Conservation (phyloP, 257 asterid genomes). For the Knoxia roxburghii region DNA sequence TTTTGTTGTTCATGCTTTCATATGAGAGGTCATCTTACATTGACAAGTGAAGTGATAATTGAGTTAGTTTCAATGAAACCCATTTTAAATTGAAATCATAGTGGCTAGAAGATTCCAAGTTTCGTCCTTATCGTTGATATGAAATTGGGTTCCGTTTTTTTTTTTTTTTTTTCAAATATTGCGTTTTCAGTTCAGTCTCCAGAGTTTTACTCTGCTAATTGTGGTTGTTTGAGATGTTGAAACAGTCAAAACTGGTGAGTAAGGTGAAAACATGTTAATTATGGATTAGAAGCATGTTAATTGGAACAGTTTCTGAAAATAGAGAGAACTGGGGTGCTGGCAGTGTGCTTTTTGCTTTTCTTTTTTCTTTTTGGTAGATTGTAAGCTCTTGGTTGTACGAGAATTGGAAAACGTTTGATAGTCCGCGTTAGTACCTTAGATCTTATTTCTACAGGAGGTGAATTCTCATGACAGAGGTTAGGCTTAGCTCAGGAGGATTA, state of each 20-base stretch:
- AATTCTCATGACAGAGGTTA: background rate
- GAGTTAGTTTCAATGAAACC: background rate
- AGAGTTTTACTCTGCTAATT: background rate
- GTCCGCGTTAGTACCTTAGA: background rate
- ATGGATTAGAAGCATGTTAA: background rate
- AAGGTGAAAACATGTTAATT: background rate
- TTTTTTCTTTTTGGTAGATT: background rate
- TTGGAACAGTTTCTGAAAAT: background rate
- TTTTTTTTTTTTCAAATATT: background rate
- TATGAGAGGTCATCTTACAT: background rate
- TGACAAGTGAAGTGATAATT: background rate
- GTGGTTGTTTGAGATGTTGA: background rate
- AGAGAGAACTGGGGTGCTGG: background rate
- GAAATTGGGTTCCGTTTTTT: background rate
- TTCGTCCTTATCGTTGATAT: constrained; percentile 1
- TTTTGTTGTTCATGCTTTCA: background rate
- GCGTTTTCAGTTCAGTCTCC: background rate
- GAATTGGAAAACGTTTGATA: background rate
- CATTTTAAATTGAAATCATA: background rate
- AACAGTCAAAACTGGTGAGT: background rate
- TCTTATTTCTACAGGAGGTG: too few relatives aligned
- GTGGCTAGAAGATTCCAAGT: too few relatives aligned
- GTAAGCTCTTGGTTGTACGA: background rate
- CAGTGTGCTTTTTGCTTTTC: background rate
- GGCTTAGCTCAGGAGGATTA: background rate